Conservation (phyloP, 768 basidiomycete species). For the Tricholoma terreum region DNA sequence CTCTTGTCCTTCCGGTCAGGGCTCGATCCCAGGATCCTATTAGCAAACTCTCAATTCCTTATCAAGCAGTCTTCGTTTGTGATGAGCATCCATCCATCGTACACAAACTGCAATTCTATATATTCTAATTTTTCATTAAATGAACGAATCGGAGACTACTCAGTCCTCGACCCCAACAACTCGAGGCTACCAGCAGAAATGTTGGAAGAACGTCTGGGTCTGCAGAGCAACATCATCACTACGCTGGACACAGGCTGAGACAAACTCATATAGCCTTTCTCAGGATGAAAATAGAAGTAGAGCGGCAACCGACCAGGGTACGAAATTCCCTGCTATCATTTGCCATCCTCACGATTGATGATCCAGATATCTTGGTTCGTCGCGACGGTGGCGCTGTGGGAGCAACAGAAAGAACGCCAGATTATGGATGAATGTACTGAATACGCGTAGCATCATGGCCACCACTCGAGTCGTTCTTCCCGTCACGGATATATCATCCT, state of each 20-base stretch:
- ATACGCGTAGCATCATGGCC: conserved; percentile 60
- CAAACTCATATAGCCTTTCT: conserved; percentile 78
- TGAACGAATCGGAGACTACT: background rate
- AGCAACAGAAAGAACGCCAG: conserved; percentile 62
- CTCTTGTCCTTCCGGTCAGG: no score
- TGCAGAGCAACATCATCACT: conserved; percentile 65
- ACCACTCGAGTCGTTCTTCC: conserved; percentile 74
- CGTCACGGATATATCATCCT: conserved; percentile 66
- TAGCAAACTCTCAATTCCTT: background rate
- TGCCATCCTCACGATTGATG: background rate
- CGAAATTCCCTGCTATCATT: background rate
- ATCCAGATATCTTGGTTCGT: conserved; percentile 74
- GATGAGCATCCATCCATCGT: background rate
- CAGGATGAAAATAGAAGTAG: conserved; percentile 65
- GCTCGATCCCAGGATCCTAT: no score
- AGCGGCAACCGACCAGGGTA: conserved; percentile 61
- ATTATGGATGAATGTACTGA: conserved; percentile 58
- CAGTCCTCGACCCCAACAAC: conserved; percentile 24
- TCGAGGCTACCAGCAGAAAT: conserved; percentile 74
- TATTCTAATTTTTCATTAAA: background rate
- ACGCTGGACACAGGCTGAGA: conserved; percentile 80
- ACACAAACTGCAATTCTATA: background rate
- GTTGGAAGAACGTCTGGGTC: conserved; percentile 69
- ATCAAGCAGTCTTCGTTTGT: background rate
- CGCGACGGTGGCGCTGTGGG: conserved; percentile 71